Evolutionary conservation across 1,139 yeast species (phyloP), one percentile per base, ranked within the genome.

Genomic region (Yamadazyma kanchanaburiensis): DNA sequence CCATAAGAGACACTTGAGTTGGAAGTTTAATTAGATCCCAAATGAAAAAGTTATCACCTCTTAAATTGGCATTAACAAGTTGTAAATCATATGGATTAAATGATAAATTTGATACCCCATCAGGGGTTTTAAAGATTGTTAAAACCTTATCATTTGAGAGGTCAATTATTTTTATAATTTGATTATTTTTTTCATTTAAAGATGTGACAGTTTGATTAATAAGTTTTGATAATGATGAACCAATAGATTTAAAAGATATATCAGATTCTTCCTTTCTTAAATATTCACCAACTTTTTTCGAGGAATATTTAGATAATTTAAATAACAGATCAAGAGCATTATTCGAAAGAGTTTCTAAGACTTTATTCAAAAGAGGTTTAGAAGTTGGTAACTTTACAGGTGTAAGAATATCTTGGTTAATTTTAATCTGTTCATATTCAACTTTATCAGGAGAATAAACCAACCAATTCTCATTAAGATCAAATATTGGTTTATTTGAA

Each of bases 21-120:
- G 80, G 77, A 21, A 70, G 55, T 35, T 69, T 66, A 25, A 79
- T 65, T 32, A 74, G 61, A 45, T 81, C 89, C 82, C 86, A 81
- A 40, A 79, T 61, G 44, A 66, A 78, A 9, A 80, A 58, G 28
- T 64, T 68, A 46, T 81, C 88, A 2, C 89, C 89, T 32, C 84
- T 62, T 12, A 55, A 47, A 13, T 74, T 71, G 4, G 72, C 69
- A n/a, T 80, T 74, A 1, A 79, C 72, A 30, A 81, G 49, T 21
- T 74, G 73, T 22, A 77, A 52, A 45, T 80, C 86, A 49, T 69
- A 76, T 0, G 85, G 84, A 0, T 83, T 78, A 6, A 81, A 49
- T 1, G 84, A 76, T 2, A 81, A 49, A 16, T 64, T 58, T 0
- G 87, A 78, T 12, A 80, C 66, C 0, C 86, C 87, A 15, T 76